Base-by-base conservation (phyloP, 1,139 yeast genomes). In the Blastobotrys ciferrii region DNA sequence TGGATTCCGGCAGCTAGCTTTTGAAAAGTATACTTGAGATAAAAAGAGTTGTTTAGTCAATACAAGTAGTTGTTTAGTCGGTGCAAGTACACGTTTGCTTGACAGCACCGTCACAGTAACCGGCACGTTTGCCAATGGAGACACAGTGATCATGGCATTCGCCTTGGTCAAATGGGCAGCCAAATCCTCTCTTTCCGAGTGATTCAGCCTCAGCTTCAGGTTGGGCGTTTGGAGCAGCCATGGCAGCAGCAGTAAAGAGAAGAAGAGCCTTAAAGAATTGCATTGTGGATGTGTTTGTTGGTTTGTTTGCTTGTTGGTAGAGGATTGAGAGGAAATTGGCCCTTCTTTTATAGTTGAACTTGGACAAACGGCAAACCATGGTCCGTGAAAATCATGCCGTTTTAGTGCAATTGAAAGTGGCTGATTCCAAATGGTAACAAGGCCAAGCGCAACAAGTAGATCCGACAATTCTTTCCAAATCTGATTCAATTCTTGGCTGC, bases 101-200 rank as follows among this genome's bases (percentile, higher is more conserved):
- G 20, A 33, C 37, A n/a, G 37, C 37, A 14, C 37, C 37, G 19
- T 33, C 37, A 14, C 37, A 33, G 20, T 33, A 33, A n/a, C 37
- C 37, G 20, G 37, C 37, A 15, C 37, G 14, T 4, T 12, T 9
- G 18, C 37, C 37, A 33, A 33, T 33, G 12, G 37, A 13, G 6
- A 6, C 5, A 20, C 37, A 33, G 19, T 33, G 37, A 5, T 33
- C 37, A 33, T 33, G 14, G 37, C 37, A 33, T 33, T 33, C 37
- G 12, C 13, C 6, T 33, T 33, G 37, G 12, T 33, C 37, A 15
- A 33, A 15, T 14, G 37, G 37, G n/a, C 37, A 33, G 19, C 37
- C 37, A 12, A 33, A 33, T 12, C 37, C 37, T 15, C 37, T 18
- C 37, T 33, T 33, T 33, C 17, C n/a, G 18, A 33, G 11, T n/a